Conservation (phyloP, 2,329 filamentous ascomycete genomes). For the Aspergillus sp. region DNA sequence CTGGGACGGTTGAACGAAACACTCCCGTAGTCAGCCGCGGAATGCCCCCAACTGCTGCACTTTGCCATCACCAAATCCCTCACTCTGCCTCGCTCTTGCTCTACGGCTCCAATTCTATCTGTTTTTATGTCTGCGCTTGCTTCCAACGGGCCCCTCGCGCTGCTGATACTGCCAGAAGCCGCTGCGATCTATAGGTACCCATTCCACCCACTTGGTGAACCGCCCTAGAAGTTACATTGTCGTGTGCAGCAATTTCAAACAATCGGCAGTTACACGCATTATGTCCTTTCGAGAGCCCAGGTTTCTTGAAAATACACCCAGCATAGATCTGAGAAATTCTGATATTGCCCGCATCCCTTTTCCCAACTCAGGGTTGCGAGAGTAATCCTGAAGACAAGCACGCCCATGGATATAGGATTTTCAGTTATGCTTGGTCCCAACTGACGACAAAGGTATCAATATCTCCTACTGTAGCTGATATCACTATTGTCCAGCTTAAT, state of each 20-base stretch:
- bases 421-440: not conserved
- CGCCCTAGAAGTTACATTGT: not conserved
- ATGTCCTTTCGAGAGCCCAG: not conserved
- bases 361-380: not conserved
- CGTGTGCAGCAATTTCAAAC: not conserved
- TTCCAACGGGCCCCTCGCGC: not conserved
- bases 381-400: not conserved
- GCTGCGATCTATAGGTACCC: not conserved
- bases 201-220: not conserved
- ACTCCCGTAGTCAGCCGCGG: slow-evolving; percentile 13
- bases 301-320: not conserved
- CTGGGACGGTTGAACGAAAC: not conserved
- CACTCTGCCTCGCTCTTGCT: not conserved
- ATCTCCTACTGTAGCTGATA: not conserved
- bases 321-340: not conserved
- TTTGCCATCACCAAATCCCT: slow-evolving; percentile 7
- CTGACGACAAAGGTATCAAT: not conserved
- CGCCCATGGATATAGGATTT: not conserved
- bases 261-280: not conserved
- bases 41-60: slow-evolving; percentile 9
- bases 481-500: not conserved
- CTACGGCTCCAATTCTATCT: not conserved
- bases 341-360: not conserved
- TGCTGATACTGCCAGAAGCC: not conserved
- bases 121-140: not conserved